Evolutionary conservation across 2,329 filamentous ascomycete species (phyloP).

Genomic region (Colletotrichum falcatum): DNA sequence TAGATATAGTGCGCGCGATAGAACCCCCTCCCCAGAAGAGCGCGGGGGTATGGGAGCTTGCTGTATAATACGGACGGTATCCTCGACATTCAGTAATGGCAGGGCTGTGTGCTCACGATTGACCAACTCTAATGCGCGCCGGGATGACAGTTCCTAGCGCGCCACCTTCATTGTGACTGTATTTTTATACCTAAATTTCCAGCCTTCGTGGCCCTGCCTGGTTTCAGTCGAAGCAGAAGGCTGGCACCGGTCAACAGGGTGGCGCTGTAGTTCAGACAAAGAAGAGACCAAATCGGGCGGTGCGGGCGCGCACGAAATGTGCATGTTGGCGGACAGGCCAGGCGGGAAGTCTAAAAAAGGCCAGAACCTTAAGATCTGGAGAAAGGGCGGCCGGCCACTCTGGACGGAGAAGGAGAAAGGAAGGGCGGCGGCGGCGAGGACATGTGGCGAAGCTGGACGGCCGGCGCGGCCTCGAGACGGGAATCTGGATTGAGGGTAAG

Average conservation of each 20-base stretch:
- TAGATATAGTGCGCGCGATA: constrained; percentile 18
- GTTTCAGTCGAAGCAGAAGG: neutral
- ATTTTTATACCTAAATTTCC: neutral
- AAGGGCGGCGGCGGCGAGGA: too few relatives aligned
- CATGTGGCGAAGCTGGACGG: neutral
- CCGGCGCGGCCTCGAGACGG: neutral
- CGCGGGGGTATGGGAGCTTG: constrained; percentile 15
- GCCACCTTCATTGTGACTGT: neutral
- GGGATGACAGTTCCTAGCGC: neutral
- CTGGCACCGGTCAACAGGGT: neutral
- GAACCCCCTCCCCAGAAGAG: neutral
- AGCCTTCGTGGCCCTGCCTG: too few relatives aligned
- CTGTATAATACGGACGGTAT: constrained; percentile 34
- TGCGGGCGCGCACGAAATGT: constrained; percentile 11
- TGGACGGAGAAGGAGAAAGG: neutral
- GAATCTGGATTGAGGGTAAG: neutral
- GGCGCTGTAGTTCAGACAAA: constrained; percentile 26
- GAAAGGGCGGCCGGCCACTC: neutral
- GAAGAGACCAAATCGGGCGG: neutral
- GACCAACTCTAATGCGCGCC: neutral
- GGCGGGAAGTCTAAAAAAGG: constrained; percentile 31
- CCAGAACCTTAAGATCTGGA: neutral
- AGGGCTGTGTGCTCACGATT: neutral
- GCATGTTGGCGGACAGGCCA: neutral
- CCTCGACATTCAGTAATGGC: constrained; percentile 22